Percentiles rank a stretch among this genome's conserved stretches.
phyloP scores from a whole-genome alignment of 1,284 basidiomycete species.

The Papiliotrema terrestris region DNA sequence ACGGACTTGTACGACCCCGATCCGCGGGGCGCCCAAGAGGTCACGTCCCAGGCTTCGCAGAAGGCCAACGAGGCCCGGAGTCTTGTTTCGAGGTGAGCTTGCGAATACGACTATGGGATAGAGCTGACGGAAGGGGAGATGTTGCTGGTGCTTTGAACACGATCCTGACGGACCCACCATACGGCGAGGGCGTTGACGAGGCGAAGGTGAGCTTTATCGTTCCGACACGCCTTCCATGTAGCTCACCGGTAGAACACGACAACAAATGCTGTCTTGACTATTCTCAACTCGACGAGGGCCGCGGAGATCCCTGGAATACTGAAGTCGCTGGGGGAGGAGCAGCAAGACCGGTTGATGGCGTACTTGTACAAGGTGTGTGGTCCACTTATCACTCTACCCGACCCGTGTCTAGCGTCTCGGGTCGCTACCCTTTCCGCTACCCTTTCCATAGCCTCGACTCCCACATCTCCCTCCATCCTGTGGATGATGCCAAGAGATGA shows the following conservation, averaged over 20 bases:
- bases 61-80: conserved; percentile 70
- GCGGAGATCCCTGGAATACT: conserved; percentile 79
- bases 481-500: neutral
- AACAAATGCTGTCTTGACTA: conserved; percentile 79
- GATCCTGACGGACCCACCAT: conserved; percentile 74
- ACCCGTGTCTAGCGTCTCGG: too few species aligned
- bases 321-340: conserved; percentile 68
- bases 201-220: conserved; percentile 65
- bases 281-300: conserved; percentile 91
- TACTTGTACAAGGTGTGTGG: conserved; percentile 79
- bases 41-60: conserved; percentile 69
- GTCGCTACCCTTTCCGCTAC: too few species aligned
- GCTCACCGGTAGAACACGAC: conserved; percentile 60
- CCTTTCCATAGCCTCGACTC: too few species aligned
- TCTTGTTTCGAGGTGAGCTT: conserved; percentile 64
- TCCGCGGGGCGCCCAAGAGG: conserved; percentile 70
- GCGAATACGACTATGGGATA: neutral
- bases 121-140: conserved; percentile 59
- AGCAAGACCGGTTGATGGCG: conserved; percentile 95
- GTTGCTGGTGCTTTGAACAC: conserved; percentile 65
- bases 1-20: conserved; percentile 84
- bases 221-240: neutral
- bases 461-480: too few species aligned
- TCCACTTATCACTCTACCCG: too few species aligned
- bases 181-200: conserved; percentile 76